Evolutionary conservation across 768 basidiomycete genomes (phyloP).

Genomic region (Crepidotus variabilis): DNA sequence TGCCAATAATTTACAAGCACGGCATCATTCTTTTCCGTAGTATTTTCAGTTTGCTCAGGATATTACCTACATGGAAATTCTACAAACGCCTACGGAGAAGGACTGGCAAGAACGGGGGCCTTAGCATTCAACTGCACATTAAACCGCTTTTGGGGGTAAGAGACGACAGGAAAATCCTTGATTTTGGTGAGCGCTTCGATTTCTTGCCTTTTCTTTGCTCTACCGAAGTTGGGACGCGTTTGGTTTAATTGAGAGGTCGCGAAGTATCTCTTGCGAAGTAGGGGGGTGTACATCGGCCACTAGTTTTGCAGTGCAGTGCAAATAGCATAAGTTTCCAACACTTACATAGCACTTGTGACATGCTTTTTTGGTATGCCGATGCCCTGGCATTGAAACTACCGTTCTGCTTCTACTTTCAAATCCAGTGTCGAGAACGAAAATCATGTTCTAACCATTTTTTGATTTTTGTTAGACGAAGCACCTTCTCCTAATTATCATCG

Average conservation of each 20-base stretch:
- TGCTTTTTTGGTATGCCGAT: no score
- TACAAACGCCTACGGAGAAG: constrained; percentile 54
- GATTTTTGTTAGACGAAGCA: constrained; percentile 14
- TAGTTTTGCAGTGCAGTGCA: no score
- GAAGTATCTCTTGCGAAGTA: no score
- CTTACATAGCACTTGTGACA: not conserved
- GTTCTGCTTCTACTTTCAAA: not conserved
- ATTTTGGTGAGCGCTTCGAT: constrained; percentile 31
- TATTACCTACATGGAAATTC: constrained; percentile 76
- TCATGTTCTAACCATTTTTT: not conserved
- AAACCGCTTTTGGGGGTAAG: constrained; percentile 16
- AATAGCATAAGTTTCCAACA: no score
- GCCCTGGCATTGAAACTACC: no score
- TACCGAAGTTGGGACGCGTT: not conserved
- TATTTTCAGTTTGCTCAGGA: constrained; percentile 65
- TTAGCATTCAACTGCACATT: constrained; percentile 25
- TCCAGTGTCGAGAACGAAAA: not conserved
- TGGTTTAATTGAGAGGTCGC: no score
- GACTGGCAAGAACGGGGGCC: constrained; percentile 24
- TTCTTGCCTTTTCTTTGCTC: not conserved
- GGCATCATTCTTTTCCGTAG: constrained; percentile 80
- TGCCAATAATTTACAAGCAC: constrained; percentile 81
- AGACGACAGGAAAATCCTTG: constrained; percentile 24
- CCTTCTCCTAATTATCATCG: constrained; percentile 30
- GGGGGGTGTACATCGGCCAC: no score